Conservation (phyloP, 2,329 filamentous ascomycete species). For the Cyphellophora attinorum region DNA sequence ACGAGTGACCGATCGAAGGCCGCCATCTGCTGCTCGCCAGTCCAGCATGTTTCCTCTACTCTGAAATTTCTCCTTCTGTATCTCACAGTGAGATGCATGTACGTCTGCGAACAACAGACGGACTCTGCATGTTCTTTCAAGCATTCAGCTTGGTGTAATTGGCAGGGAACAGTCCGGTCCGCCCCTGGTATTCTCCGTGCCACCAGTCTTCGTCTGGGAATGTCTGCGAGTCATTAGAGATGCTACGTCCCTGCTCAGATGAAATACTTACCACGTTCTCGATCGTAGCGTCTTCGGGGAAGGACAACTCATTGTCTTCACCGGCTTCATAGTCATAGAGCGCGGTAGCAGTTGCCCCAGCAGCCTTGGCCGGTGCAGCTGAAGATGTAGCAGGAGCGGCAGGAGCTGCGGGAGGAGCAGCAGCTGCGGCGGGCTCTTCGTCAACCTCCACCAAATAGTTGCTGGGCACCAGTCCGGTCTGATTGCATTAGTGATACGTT, state of each 20-base stretch:
- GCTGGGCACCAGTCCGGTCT: conserved; percentile 75
- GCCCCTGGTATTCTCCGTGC: conserved; percentile 76
- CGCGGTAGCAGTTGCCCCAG: conserved; percentile 65
- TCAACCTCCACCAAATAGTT: conserved; percentile 90
- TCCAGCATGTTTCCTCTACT: conserved; percentile 2
- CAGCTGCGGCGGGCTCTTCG: conserved; percentile 32
- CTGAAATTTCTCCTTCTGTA: conserved; percentile 5
- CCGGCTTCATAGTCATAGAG: conserved; percentile 95
- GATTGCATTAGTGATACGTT: neutral
- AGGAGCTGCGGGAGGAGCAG: conserved; percentile 22
- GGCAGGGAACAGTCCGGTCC: conserved; percentile 69
- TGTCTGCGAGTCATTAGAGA: conserved; percentile 44
- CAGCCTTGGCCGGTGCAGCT: conserved; percentile 20
- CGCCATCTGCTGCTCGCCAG: too few species aligned
- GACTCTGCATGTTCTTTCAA: too few species aligned
- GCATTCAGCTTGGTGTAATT: conserved; percentile 38
- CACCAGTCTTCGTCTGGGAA: conserved; percentile 99
- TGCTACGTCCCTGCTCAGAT: neutral
- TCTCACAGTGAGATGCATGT: neutral
- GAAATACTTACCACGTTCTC: conserved; percentile 57
- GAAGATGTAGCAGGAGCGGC: conserved; percentile 29
- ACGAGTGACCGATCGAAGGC: too few species aligned
- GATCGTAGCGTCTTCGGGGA: conserved; percentile 80
- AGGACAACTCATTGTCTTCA: conserved; percentile 79
- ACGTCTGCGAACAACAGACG: conserved; percentile 3